Evolutionary conservation across 805 yeast genomes (phyloP).

Genomic region (Wickerhamomyces bovis): DNA sequence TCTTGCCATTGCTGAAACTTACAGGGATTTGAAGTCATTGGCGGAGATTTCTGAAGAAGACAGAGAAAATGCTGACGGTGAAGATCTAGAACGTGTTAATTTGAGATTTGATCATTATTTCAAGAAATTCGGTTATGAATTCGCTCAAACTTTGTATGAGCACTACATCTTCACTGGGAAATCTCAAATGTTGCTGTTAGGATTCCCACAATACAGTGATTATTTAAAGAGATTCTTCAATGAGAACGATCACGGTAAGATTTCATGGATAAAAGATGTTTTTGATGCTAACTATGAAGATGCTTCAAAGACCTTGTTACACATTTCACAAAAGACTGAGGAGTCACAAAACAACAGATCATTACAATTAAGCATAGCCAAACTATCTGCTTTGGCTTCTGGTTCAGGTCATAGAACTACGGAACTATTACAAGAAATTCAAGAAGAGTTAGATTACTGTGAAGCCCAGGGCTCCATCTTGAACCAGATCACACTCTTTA

Average conservation of each 20-base stretch:
- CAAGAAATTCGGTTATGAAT: constrained; percentile 55
- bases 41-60: constrained; percentile 45
- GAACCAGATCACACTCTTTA: constrained; percentile 23
- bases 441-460: constrained; percentile 40
- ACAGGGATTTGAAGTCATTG: constrained; percentile 58
- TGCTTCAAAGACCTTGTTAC: constrained; percentile 45
- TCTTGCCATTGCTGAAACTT: constrained; percentile 55
- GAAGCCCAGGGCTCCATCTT: constrained; percentile 42
- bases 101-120: constrained; percentile 44
- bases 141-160: constrained; percentile 59
- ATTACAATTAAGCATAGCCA: constrained; percentile 64
- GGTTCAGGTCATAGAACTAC: constrained; percentile 16
- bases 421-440: constrained; percentile 36
- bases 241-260: constrained; percentile 40
- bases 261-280: constrained; percentile 71
- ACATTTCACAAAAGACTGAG: constrained; percentile 35
- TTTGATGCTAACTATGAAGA: constrained; percentile 40
- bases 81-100: constrained; percentile 14
- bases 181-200: constrained; percentile 46
- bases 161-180: constrained; percentile 50
- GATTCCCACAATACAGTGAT: constrained; percentile 46
- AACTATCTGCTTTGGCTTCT: constrained; percentile 51
- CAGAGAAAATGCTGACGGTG: constrained; percentile 24
- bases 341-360: constrained; percentile 42
- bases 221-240: constrained; percentile 48